Conservation (phyloP, 371 early-diverging fungal species). For the Encephalitozoon hellem region DNA sequence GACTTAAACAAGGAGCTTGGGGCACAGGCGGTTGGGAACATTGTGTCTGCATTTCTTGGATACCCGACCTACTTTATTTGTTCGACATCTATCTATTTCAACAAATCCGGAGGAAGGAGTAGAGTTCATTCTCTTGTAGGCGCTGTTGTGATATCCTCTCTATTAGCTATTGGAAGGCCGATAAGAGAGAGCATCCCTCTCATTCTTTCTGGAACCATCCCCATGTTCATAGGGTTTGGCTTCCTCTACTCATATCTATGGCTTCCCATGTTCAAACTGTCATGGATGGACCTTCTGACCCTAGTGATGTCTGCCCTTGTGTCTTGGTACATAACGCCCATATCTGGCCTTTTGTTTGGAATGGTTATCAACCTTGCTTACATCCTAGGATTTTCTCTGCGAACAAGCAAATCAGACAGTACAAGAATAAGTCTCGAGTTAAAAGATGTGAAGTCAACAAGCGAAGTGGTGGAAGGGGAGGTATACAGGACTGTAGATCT, state of each 20-base stretch:
- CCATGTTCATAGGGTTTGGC: slow-evolving; percentile 20
- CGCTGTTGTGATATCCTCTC: not conserved
- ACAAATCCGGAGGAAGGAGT: slow-evolving; percentile 29
- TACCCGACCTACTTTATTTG: slow-evolving; percentile 44
- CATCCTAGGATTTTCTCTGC: not conserved
- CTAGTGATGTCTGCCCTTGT: not conserved
- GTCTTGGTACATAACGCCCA: not conserved
- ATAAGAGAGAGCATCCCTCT: slow-evolving; percentile 14
- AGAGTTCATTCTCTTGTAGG: not conserved
- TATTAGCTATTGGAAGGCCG: not conserved
- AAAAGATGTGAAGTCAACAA: not conserved
- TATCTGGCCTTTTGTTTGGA: slow-evolving; percentile 14
- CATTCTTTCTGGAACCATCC: slow-evolving; percentile 23
- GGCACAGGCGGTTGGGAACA: slow-evolving; percentile 15
- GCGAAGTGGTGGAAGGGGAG: not conserved
- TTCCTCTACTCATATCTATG: slow-evolving; percentile 22
- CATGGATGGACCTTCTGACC: slow-evolving; percentile 8
- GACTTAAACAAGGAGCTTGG: slow-evolving; percentile 31
- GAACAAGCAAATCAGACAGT: not conserved
- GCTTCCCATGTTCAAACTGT: not conserved
- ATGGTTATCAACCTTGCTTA: not conserved
- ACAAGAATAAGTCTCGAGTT: not conserved
- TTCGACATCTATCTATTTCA: slow-evolving; percentile 30
- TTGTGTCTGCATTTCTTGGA: slow-evolving; percentile 25
- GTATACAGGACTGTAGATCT: not conserved